A percentile compares a stretch with the other conserved stretches of the same genome.
These are phyloP conservation scores for Talaromyces borbonicus DNA, from an alignment of 495 filamentous ascomycete genomes.

Conservation along the genomic window DNA sequence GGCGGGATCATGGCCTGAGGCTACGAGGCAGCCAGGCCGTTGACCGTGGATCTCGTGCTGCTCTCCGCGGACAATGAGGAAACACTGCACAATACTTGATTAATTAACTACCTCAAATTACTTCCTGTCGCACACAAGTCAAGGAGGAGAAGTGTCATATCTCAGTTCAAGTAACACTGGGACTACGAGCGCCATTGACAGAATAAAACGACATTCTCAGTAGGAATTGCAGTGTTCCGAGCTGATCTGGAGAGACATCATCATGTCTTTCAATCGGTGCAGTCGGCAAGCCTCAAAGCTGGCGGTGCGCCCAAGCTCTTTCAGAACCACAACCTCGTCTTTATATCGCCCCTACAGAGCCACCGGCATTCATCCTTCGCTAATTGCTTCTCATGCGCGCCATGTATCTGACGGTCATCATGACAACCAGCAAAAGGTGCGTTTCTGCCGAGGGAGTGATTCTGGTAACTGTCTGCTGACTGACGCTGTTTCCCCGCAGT, in stretches of 20 bases:
- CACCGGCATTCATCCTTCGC: slow-evolving; percentile 13
- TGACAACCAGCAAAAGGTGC: slow-evolving; percentile 36
- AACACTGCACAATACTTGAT: too few relatives aligned
- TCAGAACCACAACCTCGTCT: slow-evolving; percentile 8
- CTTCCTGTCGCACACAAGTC: too few relatives aligned
- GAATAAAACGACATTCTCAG: too few relatives aligned
- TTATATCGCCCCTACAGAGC: slow-evolving; percentile 11
- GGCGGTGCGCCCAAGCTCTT: slow-evolving; percentile 15
- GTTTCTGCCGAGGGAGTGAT: too few relatives aligned
- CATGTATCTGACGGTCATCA: slow-evolving; percentile 25
- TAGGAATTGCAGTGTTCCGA: not conserved
- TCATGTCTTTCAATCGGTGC: slow-evolving; percentile 35
- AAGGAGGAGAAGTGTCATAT: too few relatives aligned
- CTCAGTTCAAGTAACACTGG: too few relatives aligned
- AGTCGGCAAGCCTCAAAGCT: slow-evolving; percentile 32
- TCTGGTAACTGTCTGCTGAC: not conserved
- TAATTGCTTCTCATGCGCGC: slow-evolving; percentile 21
- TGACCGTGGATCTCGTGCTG: not conserved
- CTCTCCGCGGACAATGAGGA: slow-evolving; percentile 5
- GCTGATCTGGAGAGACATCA: slow-evolving; percentile 2
- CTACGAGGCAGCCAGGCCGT: slow-evolving; percentile 1
- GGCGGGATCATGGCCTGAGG: slow-evolving; percentile 4
- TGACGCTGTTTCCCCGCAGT: slow-evolving; percentile 33
- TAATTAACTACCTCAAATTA: too few relatives aligned
- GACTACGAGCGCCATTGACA: too few relatives aligned